phyloP scores from a whole-genome alignment of 352 stramenopile species.

The Phytophthora uliginosa region DNA sequence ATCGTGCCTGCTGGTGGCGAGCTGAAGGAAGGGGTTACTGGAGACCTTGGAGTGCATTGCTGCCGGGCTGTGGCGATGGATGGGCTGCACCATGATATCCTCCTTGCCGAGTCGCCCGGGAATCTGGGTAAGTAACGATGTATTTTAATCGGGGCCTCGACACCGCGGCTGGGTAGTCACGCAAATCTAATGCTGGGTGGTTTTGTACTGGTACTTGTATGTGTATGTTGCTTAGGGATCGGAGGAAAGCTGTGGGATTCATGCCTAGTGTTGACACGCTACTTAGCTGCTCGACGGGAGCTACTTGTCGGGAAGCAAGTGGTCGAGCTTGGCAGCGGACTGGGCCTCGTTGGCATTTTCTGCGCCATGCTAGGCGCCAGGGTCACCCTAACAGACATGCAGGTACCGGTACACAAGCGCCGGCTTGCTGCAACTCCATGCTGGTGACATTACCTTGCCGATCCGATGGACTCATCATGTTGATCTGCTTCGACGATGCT shows the following conservation, averaged over 20 bases:
- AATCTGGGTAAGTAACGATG: conserved; percentile 57
- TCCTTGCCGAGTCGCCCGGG: conserved; percentile 79
- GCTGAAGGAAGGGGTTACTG: conserved; percentile 29
- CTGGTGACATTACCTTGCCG: conserved; percentile 7
- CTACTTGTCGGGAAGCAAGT: conserved; percentile 58
- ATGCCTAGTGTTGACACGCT: conserved; percentile 77
- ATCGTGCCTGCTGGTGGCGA: conserved; percentile 25
- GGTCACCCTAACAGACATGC: conserved; percentile 82
- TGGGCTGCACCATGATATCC: conserved; percentile 61
- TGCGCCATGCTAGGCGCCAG: conserved; percentile 68
- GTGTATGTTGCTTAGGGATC: conserved; percentile 53
- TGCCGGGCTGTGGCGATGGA: conserved; percentile 69
- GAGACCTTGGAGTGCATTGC: conserved; percentile 73
- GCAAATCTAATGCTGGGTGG: conserved; percentile 16
- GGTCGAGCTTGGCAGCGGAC: conserved; percentile 78
- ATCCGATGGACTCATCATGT: conserved; percentile 26
- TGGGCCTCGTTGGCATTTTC: conserved; percentile 82
- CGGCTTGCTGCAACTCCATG: conserved; percentile 18
- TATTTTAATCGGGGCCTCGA: not conserved
- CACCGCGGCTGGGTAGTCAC: not conserved
- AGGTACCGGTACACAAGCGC: conserved; percentile 40
- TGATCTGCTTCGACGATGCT: conserved; percentile 20
- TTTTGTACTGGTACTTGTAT: not conserved
- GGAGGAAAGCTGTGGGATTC: conserved; percentile 90
- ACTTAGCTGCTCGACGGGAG: conserved; percentile 52